These are phyloP conservation scores for Daldinia grandis DNA, from an alignment of 495 filamentous ascomycete genomes.

Conservation along the genomic window DNA sequence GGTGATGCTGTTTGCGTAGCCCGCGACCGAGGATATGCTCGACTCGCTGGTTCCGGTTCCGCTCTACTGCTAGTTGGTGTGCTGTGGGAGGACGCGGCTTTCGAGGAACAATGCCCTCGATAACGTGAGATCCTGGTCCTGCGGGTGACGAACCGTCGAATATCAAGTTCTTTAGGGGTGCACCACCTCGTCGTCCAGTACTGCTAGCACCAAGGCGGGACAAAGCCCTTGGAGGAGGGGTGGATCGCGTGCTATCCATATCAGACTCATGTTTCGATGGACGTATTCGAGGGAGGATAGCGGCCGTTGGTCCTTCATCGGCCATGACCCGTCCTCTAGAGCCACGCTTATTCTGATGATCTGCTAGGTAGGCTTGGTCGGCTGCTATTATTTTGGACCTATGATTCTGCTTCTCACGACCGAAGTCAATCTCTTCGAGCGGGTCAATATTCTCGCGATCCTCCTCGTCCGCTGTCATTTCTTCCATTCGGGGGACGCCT, in stretches of 20 bases:
- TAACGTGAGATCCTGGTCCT: constrained; percentile 44
- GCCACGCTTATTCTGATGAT: constrained; percentile 59
- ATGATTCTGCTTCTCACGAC: constrained; percentile 82
- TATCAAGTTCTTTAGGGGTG: constrained; percentile 58
- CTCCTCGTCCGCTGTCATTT: constrained; percentile 78
- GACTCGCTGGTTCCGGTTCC: constrained; percentile 85
- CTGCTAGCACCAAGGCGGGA: constrained; percentile 51
- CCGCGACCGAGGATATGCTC: constrained; percentile 86
- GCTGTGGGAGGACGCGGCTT: constrained; percentile 83
- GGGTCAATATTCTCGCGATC: constrained; percentile 91
- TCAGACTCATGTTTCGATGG: constrained; percentile 67
- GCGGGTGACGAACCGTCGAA: constrained; percentile 63
- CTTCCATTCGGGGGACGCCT: constrained; percentile 80
- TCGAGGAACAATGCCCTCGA: constrained; percentile 55
- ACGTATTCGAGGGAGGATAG: constrained; percentile 59
- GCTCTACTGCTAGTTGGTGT: constrained; percentile 91
- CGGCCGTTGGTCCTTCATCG: constrained; percentile 69
- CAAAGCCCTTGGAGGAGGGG: constrained; percentile 62
- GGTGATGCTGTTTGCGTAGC: constrained; percentile 68
- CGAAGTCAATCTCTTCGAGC: constrained; percentile 83
- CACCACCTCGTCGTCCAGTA: constrained; percentile 56
- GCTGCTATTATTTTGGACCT: constrained; percentile 74
- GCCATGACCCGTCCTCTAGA: constrained; percentile 44
- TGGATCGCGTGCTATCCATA: constrained; percentile 65
- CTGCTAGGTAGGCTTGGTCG: constrained; percentile 59